Conservation (phyloP, 306 rosid species). For the Glycyrrhiza uralensis region DNA sequence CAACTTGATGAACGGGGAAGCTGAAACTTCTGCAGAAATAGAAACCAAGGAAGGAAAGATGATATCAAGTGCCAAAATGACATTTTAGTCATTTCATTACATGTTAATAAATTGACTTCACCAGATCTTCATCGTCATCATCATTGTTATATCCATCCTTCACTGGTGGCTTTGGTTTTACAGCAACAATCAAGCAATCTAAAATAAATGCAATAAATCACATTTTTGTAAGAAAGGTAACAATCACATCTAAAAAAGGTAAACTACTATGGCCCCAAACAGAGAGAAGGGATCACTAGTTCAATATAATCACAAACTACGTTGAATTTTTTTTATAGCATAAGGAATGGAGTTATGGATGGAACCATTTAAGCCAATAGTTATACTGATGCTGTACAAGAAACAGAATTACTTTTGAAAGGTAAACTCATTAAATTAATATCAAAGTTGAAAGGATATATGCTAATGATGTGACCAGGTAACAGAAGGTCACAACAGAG, state of each 20-base stretch:
- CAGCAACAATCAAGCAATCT: conserved; percentile 86
- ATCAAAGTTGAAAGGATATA: conserved; percentile 2
- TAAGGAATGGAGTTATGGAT: neutral
- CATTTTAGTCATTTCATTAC: neutral
- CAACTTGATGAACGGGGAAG: conserved; percentile 79
- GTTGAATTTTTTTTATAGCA: neutral
- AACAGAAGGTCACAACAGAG: neutral
- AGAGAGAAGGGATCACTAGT: neutral
- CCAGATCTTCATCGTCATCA: conserved; percentile 81
- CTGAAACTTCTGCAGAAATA: conserved; percentile 65
- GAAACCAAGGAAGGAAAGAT: conserved; percentile 27
- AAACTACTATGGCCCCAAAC: neutral
- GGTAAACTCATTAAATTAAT: neutral
- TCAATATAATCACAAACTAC: neutral
- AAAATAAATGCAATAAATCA: conserved; percentile 12
- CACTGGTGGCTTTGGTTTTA: conserved; percentile 88
- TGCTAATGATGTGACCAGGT: neutral
- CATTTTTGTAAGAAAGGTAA: conserved; percentile 13
- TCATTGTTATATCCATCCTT: conserved; percentile 63
- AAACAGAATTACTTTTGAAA: neutral
- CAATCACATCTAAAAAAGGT: neutral
- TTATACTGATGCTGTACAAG: neutral
- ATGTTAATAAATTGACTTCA: conserved; percentile 30
- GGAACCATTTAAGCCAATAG: neutral
- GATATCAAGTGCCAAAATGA: neutral